phyloP scores from a whole-genome alignment of 768 basidiomycete species.

The Tylopilus intermedius region DNA sequence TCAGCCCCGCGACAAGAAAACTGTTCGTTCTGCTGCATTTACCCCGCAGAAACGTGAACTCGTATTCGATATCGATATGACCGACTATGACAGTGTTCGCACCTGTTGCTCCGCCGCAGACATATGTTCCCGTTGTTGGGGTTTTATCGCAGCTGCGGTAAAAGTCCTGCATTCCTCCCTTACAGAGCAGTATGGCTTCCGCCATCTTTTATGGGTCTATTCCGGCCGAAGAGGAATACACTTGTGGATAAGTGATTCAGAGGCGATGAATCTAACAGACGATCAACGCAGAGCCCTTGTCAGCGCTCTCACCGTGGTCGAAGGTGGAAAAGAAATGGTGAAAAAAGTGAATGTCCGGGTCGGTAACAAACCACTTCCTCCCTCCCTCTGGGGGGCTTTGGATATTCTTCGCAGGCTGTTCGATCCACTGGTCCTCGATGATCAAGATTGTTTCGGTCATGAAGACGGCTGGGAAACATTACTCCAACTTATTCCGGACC shows the following conservation, averaged over 20 bases:
- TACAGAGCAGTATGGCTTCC: conserved; percentile 86
- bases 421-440: conserved; percentile 58
- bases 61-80: conserved; percentile 99
- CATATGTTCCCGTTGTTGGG: conserved; percentile 93
- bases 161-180: conserved; percentile 76
- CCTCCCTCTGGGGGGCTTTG: conserved; percentile 57
- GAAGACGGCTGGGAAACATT: conserved; percentile 72
- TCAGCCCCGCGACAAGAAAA: conserved; percentile 87
- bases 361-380: conserved; percentile 51
- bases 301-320: conserved; percentile 79
- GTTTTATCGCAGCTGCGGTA: conserved; percentile 89
- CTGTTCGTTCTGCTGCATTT: conserved; percentile 63
- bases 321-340: conserved; percentile 71
- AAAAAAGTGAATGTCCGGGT: conserved; percentile 77
- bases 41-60: conserved; percentile 81
- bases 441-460: conserved; percentile 79
- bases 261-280: conserved; percentile 86
- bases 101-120: conserved; percentile 90
- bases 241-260: conserved; percentile 90
- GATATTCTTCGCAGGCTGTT: conserved; percentile 55
- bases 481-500: conserved; percentile 69
- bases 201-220: conserved; percentile 93
- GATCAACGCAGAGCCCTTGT: conserved; percentile 85
- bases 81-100: conserved; percentile 92
- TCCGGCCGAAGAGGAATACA: conserved; percentile 98